Conservation (phyloP, 768 basidiomycete genomes). For the Coprinellus micaceus region DNA sequence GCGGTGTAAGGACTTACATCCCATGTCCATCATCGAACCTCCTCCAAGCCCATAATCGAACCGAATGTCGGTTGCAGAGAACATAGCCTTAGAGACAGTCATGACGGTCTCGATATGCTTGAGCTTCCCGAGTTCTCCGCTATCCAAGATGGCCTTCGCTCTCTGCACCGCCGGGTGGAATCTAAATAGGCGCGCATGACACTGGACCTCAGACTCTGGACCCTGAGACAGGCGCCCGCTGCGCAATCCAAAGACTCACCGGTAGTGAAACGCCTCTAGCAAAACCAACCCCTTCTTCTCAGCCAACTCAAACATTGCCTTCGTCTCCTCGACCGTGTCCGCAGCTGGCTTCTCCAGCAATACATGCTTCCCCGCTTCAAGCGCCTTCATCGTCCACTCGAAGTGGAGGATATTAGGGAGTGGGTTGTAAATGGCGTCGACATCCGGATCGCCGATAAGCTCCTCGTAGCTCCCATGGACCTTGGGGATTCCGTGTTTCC, state of each 20-base stretch:
- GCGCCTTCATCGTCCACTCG: slow-evolving; percentile 68
- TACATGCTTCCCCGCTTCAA: slow-evolving; percentile 64
- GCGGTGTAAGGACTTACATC: slow-evolving; percentile 9
- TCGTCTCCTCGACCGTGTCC: slow-evolving; percentile 48
- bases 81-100: neutral
- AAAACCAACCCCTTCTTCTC: slow-evolving; percentile 47
- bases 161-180: slow-evolving; percentile 65
- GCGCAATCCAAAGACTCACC: neutral
- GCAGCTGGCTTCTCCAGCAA: slow-evolving; percentile 61
- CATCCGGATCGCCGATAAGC: slow-evolving; percentile 41
- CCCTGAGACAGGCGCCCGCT: slow-evolving; percentile 1
- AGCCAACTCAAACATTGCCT: slow-evolving; percentile 51
- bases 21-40: slow-evolving; percentile 60
- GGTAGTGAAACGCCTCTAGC: slow-evolving; percentile 43
- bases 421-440: slow-evolving; percentile 50
- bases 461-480: slow-evolving; percentile 39
- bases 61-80: slow-evolving; percentile 40
- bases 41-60: slow-evolving; percentile 55
- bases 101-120: slow-evolving; percentile 41
- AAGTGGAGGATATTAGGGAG: slow-evolving; percentile 60
- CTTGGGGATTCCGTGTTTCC: slow-evolving; percentile 46
- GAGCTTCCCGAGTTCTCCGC: slow-evolving; percentile 51
- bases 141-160: slow-evolving; percentile 51
- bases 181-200: neutral
- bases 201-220: neutral